A percentile compares a stretch with the other conserved stretches of the same genome.
Conservation (phyloP, 1,284 basidiomycete species). For the Anthracocystis walkeri region DNA sequence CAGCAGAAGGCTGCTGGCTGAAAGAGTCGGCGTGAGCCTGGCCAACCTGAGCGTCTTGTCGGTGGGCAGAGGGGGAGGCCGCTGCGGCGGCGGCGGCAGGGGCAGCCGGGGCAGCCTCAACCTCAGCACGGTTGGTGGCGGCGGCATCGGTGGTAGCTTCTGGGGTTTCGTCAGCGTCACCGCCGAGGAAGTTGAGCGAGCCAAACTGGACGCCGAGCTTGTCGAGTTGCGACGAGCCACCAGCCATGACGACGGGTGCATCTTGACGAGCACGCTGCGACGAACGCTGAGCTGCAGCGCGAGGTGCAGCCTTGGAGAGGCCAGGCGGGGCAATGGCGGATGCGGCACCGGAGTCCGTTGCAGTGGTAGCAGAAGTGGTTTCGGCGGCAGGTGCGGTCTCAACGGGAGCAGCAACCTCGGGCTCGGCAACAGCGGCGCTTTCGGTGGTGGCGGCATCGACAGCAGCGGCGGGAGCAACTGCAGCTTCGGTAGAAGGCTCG, state of each 20-base stretch:
- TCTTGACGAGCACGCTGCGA: conserved; percentile 65
- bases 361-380: conserved; percentile 17
- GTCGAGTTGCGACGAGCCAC: conserved; percentile 62
- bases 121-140: conserved; percentile 9
- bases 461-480: conserved; percentile 12
- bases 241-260: conserved; percentile 67
- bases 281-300: conserved; percentile 45
- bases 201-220: conserved; percentile 68
- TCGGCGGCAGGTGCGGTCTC: conserved; percentile 36
- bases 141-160: conserved; percentile 23
- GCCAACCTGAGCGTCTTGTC: conserved; percentile 33
- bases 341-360: conserved; percentile 17
- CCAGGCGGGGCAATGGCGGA: conserved; percentile 40
- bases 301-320: conserved; percentile 50
- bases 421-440: conserved; percentile 4
- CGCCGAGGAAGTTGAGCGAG: conserved; percentile 65
- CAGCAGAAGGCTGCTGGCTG: conserved; percentile 34
- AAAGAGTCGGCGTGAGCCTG: conserved; percentile 40
- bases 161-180: conserved; percentile 46
- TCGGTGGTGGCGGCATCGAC: conserved; percentile 14
- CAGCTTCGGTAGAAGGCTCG: conserved; percentile 20
- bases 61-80: conserved; percentile 34
- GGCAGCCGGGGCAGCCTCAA: conserved; percentile 23
- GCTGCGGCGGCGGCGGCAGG: conserved; percentile 17
- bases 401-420: conserved; percentile 24